These are phyloP conservation scores for Platanthera zijinensis DNA, from an alignment of 106 monocot species.

Conservation along the genomic window DNA sequence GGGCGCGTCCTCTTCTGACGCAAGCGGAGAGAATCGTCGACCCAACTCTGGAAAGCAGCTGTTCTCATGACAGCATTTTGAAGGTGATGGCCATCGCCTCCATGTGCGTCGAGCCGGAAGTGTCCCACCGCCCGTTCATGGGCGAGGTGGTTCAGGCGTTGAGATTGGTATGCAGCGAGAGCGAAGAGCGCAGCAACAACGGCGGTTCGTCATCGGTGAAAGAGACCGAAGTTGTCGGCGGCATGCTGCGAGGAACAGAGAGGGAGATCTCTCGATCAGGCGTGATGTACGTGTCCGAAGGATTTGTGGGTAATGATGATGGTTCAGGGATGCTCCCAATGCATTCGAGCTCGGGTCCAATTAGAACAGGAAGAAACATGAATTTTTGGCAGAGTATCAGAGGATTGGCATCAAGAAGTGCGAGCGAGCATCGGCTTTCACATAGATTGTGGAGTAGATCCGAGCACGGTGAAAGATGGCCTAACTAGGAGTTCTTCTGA, in stretches of 20 bases:
- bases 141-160: conserved; percentile 94
- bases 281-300: conserved; percentile 35
- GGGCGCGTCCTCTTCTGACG: conserved; percentile 81
- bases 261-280: conserved; percentile 50
- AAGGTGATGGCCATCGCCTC: conserved; percentile 94
- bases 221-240: conserved; percentile 21
- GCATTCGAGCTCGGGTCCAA: conserved; percentile 65
- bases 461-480: conserved; percentile 1
- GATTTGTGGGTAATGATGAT: conserved; percentile 16
- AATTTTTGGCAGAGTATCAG: conserved; percentile 49
- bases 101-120: conserved; percentile 95
- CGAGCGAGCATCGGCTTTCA: conserved; percentile 36
- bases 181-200: conserved; percentile 37
- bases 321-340: conserved; percentile 46
- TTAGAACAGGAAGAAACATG: conserved; percentile 33
- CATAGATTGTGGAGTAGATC: conserved; percentile 20
- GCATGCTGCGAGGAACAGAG: conserved; percentile 22
- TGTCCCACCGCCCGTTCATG: conserved; percentile 89
- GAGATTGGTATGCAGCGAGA: conserved; percentile 65
- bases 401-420: conserved; percentile 52
- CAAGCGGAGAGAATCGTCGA: conserved; percentile 52
- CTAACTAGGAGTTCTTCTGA: not conserved
- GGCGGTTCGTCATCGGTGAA: conserved; percentile 24
- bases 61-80: conserved; percentile 43
- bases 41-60: conserved; percentile 39